Conservation (phyloP, 192 early-diverging fungal genomes). For the Umbelopsis sp. region DNA sequence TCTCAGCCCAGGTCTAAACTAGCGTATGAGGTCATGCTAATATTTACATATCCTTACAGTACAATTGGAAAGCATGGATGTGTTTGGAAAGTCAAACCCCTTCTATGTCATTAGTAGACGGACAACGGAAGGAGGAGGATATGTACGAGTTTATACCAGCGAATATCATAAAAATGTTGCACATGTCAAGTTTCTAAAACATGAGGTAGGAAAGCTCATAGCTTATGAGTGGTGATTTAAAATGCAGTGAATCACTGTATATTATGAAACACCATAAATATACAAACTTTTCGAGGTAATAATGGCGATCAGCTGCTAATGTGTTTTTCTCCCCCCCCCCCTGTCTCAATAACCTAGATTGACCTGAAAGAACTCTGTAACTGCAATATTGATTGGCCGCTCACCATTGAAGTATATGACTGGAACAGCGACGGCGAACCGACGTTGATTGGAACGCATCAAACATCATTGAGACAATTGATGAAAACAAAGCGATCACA, state of each 20-base stretch:
- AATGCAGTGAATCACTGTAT: too few species aligned
- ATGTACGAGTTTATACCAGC: constrained; percentile 21
- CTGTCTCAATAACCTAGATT: background rate
- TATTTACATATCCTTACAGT: background rate
- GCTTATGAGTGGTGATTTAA: too few species aligned
- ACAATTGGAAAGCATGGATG: constrained; percentile 15
- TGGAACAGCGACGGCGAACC: constrained; percentile 17
- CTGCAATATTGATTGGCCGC: constrained; percentile 9
- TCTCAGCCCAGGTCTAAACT: background rate
- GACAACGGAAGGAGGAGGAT: constrained; percentile 15
- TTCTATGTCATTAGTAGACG: constrained; percentile 20
- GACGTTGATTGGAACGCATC: background rate
- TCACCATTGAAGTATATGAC: constrained; percentile 23
- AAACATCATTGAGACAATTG: constrained; percentile 2
- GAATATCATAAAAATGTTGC: constrained; percentile 18
- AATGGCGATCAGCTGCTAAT: background rate
- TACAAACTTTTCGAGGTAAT: background rate
- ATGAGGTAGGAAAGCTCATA: background rate
- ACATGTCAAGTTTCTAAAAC: constrained; percentile 11
- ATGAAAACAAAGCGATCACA: constrained; percentile 6
- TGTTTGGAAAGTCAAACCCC: constrained; percentile 22
- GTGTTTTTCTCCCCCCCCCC: too few species aligned
- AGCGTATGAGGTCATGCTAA: background rate
- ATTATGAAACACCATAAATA: too few species aligned
- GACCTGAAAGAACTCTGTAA: constrained; percentile 17